Evolutionary conservation across 2,329 filamentous ascomycete genomes (phyloP), one percentile per base, ranked within the genome.

Genomic region (Bipolaris bicolor): DNA sequence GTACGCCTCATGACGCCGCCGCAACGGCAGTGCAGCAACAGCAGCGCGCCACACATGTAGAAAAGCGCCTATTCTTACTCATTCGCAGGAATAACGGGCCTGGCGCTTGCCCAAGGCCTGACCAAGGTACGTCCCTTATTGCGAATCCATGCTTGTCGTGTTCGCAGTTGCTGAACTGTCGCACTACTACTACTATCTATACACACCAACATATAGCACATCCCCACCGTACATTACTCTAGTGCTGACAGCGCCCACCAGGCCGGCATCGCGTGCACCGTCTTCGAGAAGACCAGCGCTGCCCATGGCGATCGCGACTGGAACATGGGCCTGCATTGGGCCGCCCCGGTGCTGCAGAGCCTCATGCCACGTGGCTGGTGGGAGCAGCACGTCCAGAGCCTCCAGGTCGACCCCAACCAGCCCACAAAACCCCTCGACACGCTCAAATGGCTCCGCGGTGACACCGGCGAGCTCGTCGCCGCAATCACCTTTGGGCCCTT

Each of bases 281-380:
- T 88, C 41, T 87, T 83, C 65, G 85, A 88, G 72, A 83, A 83
- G 40, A 83, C 86, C 61, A 55, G 67, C 5, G 78, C 82, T 39
- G 76, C 83, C 33, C 58, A 64, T 37, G 40, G 76, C 72, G 55
- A 82, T 80, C 31, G 82, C 75, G 86, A 86, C 60, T 89, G 86
- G 87, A 87, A 85, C 3, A 76, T 89, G 55, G 88, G 86, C 0
- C 76, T 89, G 55, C 84, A 88, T 67, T 89, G 86, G 86, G 84
- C 83, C 4, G 78, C 88, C 7, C 78, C 82, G 0, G 79, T 78
- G 1, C 75, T 88, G 39, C 77, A 81, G 43, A 68, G 77, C 7
- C 76, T 88, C 20, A 75, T 88, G 26, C 82, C 85, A 0, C 71
- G 82, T 0, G 72, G 81, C 11, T 70, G 64, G 83, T 88, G 66